Base-by-base conservation (phyloP, 495 filamentous ascomycete species). In the Venustampulla echinocandica region DNA sequence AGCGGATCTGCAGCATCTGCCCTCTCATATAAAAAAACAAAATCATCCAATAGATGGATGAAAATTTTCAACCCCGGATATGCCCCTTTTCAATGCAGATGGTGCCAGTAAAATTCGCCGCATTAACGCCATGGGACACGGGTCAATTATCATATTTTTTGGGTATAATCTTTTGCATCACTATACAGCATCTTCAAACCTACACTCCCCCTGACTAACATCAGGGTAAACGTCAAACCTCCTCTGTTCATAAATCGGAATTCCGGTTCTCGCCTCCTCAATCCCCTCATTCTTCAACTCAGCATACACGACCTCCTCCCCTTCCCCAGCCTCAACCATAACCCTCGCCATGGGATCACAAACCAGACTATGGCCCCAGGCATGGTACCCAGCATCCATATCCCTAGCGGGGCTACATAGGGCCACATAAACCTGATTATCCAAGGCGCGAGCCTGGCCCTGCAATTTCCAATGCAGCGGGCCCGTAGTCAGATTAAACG, bases 141-240 rank as follows among this genome's bases (percentile, higher is more conserved):
- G n/a, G n/a, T n/a, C n/a, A n/a, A n/a, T n/a, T n/a, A n/a, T n/a
- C n/a, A n/a, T n/a, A n/a, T n/a, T n/a, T n/a, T n/a, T n/a, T n/a
- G n/a, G n/a, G n/a, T n/a, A n/a, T n/a, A n/a, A n/a, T n/a, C n/a
- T n/a, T n/a, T n/a, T n/a, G n/a, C n/a, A n/a, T n/a, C n/a, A 5
- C 15, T 10, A 37, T 15, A 17, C 15, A 10, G 35, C 15, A 11
- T 57, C 57, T 22, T 57, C 54, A 53, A 33, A 54, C 38, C 37
- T 55, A n/a, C 49, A 44, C 3, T 27, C 33, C 11, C 44, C 76
- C 56, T 69, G 55, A 52, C 79, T 85, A 21, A 99, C 79, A 76
- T 99, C 90, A 11, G 86, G 84, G 66, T 99, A 99, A 19, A 99
- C 79, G 67, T 99, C 92, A 64, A 93, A 97, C 54, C 93, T 70